Conservation (phyloP, 768 basidiomycete genomes). For the Russula dissimulans region DNA sequence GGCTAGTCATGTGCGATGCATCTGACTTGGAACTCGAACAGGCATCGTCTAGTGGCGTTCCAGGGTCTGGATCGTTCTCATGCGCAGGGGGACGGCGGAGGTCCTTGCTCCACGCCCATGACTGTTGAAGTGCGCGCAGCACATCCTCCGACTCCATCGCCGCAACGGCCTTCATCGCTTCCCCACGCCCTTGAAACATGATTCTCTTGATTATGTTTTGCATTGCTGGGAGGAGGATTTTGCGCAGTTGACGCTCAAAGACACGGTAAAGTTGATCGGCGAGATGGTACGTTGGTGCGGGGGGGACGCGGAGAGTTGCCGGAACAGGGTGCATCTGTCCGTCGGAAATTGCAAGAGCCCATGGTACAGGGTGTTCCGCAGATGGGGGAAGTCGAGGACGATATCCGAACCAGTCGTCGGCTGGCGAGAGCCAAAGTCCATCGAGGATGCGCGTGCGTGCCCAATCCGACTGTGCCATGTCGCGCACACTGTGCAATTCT, state of each 20-base stretch:
- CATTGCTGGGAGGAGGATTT: slow-evolving; percentile 57
- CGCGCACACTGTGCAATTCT: slow-evolving; percentile 37
- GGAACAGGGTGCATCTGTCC: slow-evolving; percentile 38
- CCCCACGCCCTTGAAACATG: slow-evolving; percentile 50
- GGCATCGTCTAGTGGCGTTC: slow-evolving; percentile 33
- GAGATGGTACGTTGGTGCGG: slow-evolving; percentile 53
- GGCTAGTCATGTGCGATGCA: slow-evolving; percentile 56
- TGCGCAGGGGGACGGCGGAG: slow-evolving; percentile 36
- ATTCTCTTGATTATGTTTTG: slow-evolving; percentile 56
- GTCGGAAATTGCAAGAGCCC: slow-evolving; percentile 33
- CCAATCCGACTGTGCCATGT: slow-evolving; percentile 63
- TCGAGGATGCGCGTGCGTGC: slow-evolving; percentile 62
- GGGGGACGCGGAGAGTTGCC: slow-evolving; percentile 38
- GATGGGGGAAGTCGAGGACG: slow-evolving; percentile 23
- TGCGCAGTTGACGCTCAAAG: slow-evolving; percentile 48
- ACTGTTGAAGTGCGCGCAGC: slow-evolving; percentile 43
- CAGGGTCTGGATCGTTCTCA: slow-evolving; percentile 8
- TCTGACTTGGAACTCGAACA: slow-evolving; percentile 41
- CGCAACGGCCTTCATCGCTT: slow-evolving; percentile 48
- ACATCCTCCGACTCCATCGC: slow-evolving; percentile 58
- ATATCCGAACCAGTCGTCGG: slow-evolving; percentile 52
- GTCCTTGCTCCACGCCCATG: slow-evolving; percentile 63
- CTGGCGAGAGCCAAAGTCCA: slow-evolving; percentile 68
- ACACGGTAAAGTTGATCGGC: slow-evolving; percentile 55
- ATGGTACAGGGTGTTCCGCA: slow-evolving; percentile 50